Conservation (phyloP, 1,139 yeast genomes). For the Protomyces inundatus region DNA sequence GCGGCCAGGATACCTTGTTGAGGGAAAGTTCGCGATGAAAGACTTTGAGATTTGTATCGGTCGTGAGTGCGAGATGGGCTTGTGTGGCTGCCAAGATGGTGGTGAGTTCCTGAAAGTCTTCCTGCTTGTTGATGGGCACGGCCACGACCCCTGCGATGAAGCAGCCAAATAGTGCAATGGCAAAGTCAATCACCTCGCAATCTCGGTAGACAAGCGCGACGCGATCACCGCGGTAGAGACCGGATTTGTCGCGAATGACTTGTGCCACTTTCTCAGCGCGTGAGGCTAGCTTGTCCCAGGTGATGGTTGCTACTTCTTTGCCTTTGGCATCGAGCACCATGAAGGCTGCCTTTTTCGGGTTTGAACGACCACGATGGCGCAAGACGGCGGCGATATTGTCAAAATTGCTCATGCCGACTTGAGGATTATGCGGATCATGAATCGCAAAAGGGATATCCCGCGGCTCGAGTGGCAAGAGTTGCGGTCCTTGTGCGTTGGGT, state of each 20-base stretch:
- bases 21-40: conserved; percentile 55
- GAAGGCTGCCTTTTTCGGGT: conserved; percentile 66
- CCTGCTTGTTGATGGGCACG: conserved; percentile 55
- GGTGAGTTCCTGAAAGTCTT: conserved; percentile 33
- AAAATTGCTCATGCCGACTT: conserved; percentile 36
- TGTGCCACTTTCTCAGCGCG: conserved; percentile 85
- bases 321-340: conserved; percentile 70
- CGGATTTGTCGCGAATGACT: conserved; percentile 70
- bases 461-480: conserved; percentile 38
- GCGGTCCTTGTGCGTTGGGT: conserved; percentile 14
- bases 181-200: conserved; percentile 77
- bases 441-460: conserved; percentile 42
- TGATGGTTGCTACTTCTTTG: conserved; percentile 65
- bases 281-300: conserved; percentile 85
- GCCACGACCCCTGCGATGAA: conserved; percentile 92
- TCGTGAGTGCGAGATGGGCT: conserved; percentile 70
- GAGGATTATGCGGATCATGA: conserved; percentile 35
- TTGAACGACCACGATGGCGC: conserved; percentile 62
- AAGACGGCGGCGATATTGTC: conserved; percentile 68
- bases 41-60: conserved; percentile 69
- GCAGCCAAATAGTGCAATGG: conserved; percentile 82
- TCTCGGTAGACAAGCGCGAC: conserved; percentile 80
- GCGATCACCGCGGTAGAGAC: conserved; percentile 71
- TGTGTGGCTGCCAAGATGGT: conserved; percentile 70
- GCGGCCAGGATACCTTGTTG: conserved; percentile 50